These are phyloP conservation scores for Pichia sp. DNA, from an alignment of 1,139 yeast genomes.

Conservation along the genomic window DNA sequence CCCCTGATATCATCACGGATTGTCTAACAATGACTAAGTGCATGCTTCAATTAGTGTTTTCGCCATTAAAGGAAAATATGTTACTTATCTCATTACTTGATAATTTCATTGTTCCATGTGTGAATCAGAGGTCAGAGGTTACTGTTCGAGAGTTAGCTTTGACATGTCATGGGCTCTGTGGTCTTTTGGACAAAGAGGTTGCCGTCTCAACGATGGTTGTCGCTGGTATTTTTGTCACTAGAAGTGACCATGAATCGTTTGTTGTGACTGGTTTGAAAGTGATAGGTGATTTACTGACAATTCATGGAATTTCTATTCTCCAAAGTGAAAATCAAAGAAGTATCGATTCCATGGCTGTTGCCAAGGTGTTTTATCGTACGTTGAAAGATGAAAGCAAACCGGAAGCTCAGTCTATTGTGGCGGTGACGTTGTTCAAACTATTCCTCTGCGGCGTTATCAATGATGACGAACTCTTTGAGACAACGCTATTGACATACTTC, in stretches of 20 bases:
- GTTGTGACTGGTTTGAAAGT: conserved; percentile 62
- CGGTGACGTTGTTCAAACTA: conserved; percentile 82
- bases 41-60: conserved; percentile 63
- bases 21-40: conserved; percentile 69
- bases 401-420: conserved; percentile 72
- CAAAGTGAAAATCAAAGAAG: conserved; percentile 51
- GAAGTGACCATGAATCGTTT: conserved; percentile 51
- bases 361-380: conserved; percentile 64
- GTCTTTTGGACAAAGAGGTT: conserved; percentile 61
- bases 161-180: conserved; percentile 73
- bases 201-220: conserved; percentile 57
- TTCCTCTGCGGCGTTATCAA: conserved; percentile 71
- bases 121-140: conserved; percentile 51
- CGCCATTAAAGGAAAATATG: conserved; percentile 60
- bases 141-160: conserved; percentile 65
- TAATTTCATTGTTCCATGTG: conserved; percentile 79
- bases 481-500: conserved; percentile 69
- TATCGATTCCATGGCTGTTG: conserved; percentile 52
- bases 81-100: conserved; percentile 70
- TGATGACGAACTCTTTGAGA: conserved; percentile 68
- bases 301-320: conserved; percentile 67
- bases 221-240: conserved; percentile 59
- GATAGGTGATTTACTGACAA: conserved; percentile 72
- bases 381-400: conserved; percentile 56
- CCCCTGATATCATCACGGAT: conserved; percentile 51